Evolutionary conservation across 2,329 filamentous ascomycete species (phyloP), one percentile per base, ranked within the genome.

Genomic region (Colletotrichum cordylinicola): DNA sequence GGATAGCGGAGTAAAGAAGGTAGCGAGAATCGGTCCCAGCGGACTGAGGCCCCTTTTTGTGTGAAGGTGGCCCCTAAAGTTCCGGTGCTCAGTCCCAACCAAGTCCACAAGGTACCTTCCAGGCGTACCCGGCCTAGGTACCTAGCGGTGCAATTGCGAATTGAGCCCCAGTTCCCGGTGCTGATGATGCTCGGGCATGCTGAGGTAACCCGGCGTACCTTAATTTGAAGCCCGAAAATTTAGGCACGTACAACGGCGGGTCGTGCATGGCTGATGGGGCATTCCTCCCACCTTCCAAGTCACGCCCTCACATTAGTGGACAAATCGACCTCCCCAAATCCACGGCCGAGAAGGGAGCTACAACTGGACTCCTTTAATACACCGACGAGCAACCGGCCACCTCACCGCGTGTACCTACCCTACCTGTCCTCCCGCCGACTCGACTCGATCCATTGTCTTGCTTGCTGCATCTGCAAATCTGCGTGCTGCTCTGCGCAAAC

Each of bases 221-320:
- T 66, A 66, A 76, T 69, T 76, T 76, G 70, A 60, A 29, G 74
- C 74, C 74, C 65, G 56, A 76, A 69, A 55, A 48, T 60, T 74
- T 65, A 76, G 74, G 74, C 74, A 76, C 70, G 74, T 37, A 21
- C 18, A 74, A 61, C 65, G 74, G 74, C 70, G 70, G 70, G 70
- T 76, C 70, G 33, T 68, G 65, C 65, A 74, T 74, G 67, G 16
- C 33, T 16, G n/a, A 71, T 71, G 60, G 74, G 74, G 56, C 74
- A 68, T 74, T 73, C 55, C 70, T 73, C 68, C 70, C 73, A 73
- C 73, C 70, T 74, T 74, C 74, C 70, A 76, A 76, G 74, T 76
- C 70, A 76, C 70, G 74, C 64, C 65, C 70, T 76, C 65, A 69
- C 33, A 74, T 74, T 76, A 76, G 74, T 76, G 74, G 74, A 74